Evolutionary conservation across 2,329 filamentous ascomycete species (phyloP).

Genomic region (Botryotinia narcissicola): DNA sequence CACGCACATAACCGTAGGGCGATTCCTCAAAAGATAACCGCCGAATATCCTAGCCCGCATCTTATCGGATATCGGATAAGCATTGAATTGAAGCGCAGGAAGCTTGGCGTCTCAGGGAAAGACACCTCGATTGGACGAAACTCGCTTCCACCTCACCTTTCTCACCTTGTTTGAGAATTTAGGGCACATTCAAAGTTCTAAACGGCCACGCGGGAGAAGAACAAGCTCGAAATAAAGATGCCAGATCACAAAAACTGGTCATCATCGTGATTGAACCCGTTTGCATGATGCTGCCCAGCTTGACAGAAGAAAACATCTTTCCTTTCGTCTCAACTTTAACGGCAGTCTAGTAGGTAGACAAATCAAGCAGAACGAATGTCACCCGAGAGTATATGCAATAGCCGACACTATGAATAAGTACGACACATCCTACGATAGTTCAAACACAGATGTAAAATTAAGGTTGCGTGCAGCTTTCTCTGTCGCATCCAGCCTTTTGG

Average conservation of each 20-base stretch:
- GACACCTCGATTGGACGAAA: slow-evolving; percentile 37
- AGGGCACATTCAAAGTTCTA: neutral
- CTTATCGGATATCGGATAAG: slow-evolving; percentile 20
- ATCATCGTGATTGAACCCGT: neutral
- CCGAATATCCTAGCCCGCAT: slow-evolving; percentile 23
- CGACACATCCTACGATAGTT: neutral
- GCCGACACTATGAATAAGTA: neutral
- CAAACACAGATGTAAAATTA: neutral
- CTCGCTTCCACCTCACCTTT: slow-evolving; percentile 43
- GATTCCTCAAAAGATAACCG: neutral
- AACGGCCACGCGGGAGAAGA: neutral
- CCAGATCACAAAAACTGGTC: neutral
- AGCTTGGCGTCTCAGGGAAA: slow-evolving; percentile 35
- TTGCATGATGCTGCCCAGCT: slow-evolving; percentile 5
- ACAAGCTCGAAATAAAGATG: neutral
- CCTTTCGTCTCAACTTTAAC: neutral
- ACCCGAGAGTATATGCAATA: neutral
- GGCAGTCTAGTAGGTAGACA: neutral
- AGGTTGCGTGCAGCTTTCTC: neutral
- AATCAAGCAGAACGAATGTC: neutral
- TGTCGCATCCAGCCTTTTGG: neutral
- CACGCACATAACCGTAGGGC: neutral
- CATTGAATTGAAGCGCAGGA: slow-evolving; percentile 27
- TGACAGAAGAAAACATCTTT: neutral
- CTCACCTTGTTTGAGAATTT: slow-evolving; percentile 35